Conservation (phyloP, 352 stramenopile genomes). For the Aphanomyces cochlioides region DNA sequence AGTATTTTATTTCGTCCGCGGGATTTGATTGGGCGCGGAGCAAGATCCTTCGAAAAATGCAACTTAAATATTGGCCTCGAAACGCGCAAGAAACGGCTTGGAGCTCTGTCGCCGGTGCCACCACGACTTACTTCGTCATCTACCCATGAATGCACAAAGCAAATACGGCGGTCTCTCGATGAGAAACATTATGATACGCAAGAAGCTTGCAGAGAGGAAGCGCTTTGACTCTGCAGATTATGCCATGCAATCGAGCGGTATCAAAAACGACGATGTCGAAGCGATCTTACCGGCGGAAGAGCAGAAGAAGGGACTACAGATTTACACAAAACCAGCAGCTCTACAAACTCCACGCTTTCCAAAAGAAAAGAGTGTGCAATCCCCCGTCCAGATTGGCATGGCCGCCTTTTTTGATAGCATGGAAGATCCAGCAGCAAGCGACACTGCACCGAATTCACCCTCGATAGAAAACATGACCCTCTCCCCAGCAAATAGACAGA, state of each 20-base stretch:
- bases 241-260: constrained; percentile 52
- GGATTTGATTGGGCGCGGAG: neutral
- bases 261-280: neutral
- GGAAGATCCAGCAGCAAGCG: neutral
- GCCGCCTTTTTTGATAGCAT: constrained; percentile 24
- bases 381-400: constrained; percentile 22
- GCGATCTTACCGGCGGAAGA: neutral
- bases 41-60: constrained; percentile 19
- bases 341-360: neutral
- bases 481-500: constrained; percentile 8
- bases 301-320: neutral
- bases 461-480: constrained; percentile 17
- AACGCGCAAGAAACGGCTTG: constrained; percentile 12
- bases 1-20: neutral
- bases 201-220: constrained; percentile 70
- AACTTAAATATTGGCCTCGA: neutral
- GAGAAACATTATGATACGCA: constrained; percentile 70
- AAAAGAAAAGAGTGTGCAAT: neutral
- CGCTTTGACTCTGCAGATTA: constrained; percentile 83
- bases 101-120: neutral
- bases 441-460: neutral
- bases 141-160: constrained; percentile 12
- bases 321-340: neutral
- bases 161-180: constrained; percentile 54
- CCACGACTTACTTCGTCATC: neutral